Evolutionary conservation across 108 stramenopile species (phyloP).

Genomic region (Nannochloropsis granulata): DNA sequence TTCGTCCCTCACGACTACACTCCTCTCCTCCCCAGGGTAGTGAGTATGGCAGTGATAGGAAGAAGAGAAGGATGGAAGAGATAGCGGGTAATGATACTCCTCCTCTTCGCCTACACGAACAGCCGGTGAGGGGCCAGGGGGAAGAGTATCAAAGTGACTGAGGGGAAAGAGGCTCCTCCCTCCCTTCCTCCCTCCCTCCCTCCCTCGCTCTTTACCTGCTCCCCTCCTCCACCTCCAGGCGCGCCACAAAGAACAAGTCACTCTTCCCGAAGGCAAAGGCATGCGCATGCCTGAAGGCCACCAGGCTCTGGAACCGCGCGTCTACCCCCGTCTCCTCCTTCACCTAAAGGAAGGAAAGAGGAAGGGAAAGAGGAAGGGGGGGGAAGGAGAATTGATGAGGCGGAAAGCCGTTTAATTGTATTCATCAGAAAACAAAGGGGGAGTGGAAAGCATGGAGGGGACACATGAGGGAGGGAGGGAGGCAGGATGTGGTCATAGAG

Average conservation of each 20-base stretch:
- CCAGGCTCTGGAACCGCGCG: slow-evolving; percentile 4
- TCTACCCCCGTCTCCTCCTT: slow-evolving; percentile 23
- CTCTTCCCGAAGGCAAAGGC: slow-evolving; percentile 6
- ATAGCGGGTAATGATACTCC: too few species aligned
- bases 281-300: slow-evolving; percentile 24
- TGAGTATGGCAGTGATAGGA: too few species aligned
- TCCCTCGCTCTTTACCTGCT: too few species aligned
- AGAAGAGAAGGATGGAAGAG: too few species aligned
- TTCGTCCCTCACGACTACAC: too few species aligned
- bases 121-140: too few species aligned
- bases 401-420: too few species aligned
- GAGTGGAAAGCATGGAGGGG: neutral
- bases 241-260: slow-evolving; percentile 9
- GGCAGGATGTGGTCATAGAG: neutral
- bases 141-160: too few species aligned
- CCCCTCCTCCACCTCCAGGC: slow-evolving; percentile 5
- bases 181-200: neutral
- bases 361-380: neutral
- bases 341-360: neutral
- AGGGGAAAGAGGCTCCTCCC: too few species aligned
- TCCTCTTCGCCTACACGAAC: too few species aligned
- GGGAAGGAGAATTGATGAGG: neutral
- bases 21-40: too few species aligned
- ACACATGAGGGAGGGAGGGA: neutral
- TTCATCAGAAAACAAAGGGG: neutral